Percentiles rank a stretch among this genome's conserved stretches.
Conservation (phyloP, 768 basidiomycete species). For the Macrolepiota dolichaula region DNA sequence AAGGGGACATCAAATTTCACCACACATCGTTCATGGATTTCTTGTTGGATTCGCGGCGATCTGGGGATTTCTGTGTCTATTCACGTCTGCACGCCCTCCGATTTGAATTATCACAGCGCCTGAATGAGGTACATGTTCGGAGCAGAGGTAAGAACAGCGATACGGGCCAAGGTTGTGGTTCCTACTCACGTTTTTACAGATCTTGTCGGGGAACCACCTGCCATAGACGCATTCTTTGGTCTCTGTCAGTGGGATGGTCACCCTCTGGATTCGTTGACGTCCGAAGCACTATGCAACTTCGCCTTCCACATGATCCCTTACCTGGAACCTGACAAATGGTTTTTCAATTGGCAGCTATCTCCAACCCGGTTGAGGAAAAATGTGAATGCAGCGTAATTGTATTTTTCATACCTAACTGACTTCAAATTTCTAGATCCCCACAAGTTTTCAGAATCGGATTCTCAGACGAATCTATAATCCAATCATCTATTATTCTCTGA, state of each 20-base stretch:
- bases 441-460: background rate
- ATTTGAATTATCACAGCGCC: background rate
- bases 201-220: background rate
- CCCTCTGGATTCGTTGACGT: background rate
- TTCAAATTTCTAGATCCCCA: background rate
- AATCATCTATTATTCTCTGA: background rate
- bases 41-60: background rate
- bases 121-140: background rate
- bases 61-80: background rate
- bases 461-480: background rate
- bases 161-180: background rate
- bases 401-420: background rate
- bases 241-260: background rate
- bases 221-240: background rate
- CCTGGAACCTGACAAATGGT: background rate
- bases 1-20: background rate
- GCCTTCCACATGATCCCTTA: background rate
- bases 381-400: background rate
- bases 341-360: background rate
- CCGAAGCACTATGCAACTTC: background rate
- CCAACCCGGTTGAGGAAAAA: background rate
- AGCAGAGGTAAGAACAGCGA: too few relatives aligned
- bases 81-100: background rate
- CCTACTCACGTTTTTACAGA: background rate
- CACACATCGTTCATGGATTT: background rate